Evolutionary conservation across 306 rosid species (phyloP), one percentile per base, ranked within the genome.

Genomic region (Vigna nakashimae): DNA sequence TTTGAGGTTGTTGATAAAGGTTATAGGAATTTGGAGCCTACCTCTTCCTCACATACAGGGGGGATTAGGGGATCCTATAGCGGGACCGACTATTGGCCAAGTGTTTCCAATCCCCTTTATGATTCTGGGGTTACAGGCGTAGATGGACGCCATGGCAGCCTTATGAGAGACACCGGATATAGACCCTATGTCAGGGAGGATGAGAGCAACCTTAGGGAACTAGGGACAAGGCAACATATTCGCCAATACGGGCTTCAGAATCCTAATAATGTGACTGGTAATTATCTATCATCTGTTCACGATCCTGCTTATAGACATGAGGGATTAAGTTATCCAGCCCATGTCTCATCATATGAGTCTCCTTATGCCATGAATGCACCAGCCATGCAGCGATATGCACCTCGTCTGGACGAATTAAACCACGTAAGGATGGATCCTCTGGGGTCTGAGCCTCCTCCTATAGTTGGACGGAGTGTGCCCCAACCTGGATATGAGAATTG

Each of bases 391-490:
- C 91, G 88, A 50, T 91, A 91, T 78, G 87, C 83, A 5, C 92
- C 97, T 51, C 89, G 87, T 60, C 30, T 91, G 17, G 92, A 93
- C 65, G 92, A 87, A 69, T 28, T 84, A 43, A 92, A 88, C 87
- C 82, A 76, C 76, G 15, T 18, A 6, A 73, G 89, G 71, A 60
- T 73, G 66, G 80, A 79, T 36, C 63, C 80, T 79, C 43, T 84
- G 17, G 84, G 87, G 6, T 46, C 78, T 40, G 88, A 57, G 28
- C 82, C 66, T 13, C 87, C 79, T 50, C 87, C 79, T 50, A 34
- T 46, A 51, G 62, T 38, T 62, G 60, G 34, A 30, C 34, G 75
- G 70, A 43, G 82, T 48, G 66, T 17, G 26, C 84, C 82, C 14
- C 88, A 7, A 55, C 86, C 88, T 7, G 87, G 74, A 63, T 68